These are phyloP conservation scores for Pythium dissotocum DNA, from an alignment of 352 stramenopile genomes.

Conservation along the genomic window DNA sequence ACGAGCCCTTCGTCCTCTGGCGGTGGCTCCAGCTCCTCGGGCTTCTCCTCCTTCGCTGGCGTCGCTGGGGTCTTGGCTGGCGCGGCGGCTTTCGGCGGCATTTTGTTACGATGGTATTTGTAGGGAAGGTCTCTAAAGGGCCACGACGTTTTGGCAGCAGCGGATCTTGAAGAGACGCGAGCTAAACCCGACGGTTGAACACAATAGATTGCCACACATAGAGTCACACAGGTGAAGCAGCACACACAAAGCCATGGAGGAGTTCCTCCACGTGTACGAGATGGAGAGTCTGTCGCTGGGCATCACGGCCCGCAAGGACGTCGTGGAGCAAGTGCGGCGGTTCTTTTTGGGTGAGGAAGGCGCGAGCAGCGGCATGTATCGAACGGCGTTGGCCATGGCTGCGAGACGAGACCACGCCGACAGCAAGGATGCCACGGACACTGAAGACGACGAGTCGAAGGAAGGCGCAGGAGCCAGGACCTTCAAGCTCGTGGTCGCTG, in stretches of 20 bases:
- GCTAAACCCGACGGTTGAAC: neutral
- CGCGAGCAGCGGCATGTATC: conserved; percentile 38
- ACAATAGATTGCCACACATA: neutral
- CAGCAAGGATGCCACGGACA: conserved; percentile 5
- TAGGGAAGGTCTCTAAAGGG: neutral
- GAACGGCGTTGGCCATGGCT: conserved; percentile 48
- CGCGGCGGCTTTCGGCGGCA: conserved; percentile 29
- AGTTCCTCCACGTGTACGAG: conserved; percentile 73
- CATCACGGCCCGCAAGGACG: conserved; percentile 60
- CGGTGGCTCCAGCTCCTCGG: conserved; percentile 30
- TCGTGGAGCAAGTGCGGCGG: conserved; percentile 44
- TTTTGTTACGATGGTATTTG: conserved; percentile 8
- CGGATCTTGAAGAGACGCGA: conserved; percentile 33
- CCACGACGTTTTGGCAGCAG: neutral
- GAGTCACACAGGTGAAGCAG: neutral
- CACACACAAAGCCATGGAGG: conserved; percentile 40
- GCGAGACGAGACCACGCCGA: conserved; percentile 30
- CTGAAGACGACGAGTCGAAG: conserved; percentile 5
- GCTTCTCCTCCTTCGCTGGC: conserved; percentile 31
- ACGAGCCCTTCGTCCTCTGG: conserved; percentile 41
- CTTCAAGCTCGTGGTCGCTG: conserved; percentile 41
- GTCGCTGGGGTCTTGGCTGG: conserved; percentile 23
- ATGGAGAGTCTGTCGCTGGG: conserved; percentile 75
- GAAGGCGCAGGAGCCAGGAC: conserved; percentile 11
- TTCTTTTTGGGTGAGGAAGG: conserved; percentile 45